phyloP scores from a whole-genome alignment of 1,284 basidiomycete species.

The Polyporus tsugae region DNA sequence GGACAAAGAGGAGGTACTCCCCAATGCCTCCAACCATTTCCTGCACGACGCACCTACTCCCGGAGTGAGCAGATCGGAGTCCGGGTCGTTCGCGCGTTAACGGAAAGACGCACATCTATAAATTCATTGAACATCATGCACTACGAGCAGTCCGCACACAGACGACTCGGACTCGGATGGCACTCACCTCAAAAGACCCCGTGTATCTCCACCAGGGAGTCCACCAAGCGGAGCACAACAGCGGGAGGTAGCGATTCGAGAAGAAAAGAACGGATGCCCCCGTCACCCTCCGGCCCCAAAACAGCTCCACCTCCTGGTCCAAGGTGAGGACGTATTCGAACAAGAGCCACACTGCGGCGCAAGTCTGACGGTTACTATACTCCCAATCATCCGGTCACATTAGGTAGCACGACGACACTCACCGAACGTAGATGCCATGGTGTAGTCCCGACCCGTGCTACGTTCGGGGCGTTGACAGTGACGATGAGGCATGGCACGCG shows the following conservation, averaged over 20 bases:
- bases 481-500: background rate
- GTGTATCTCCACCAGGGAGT: conserved; percentile 10
- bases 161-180: background rate
- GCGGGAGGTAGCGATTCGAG: conserved; percentile 10
- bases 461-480: background rate
- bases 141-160: background rate
- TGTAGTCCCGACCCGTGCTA: background rate
- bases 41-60: conserved; percentile 3
- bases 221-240: conserved; percentile 7
- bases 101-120: background rate
- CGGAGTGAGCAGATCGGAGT: background rate
- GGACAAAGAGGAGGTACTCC: conserved; percentile 11
- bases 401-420: background rate
- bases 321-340: conserved; percentile 10
- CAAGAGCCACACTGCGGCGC: conserved; percentile 1
- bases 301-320: conserved; percentile 12
- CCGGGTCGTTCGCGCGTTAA: background rate
- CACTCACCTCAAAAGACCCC: background rate
- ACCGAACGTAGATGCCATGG: conserved; percentile 4
- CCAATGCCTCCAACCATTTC: background rate
- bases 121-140: background rate
- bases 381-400: too few relatives aligned
- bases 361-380: too few relatives aligned
- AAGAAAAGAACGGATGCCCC: conserved; percentile 12
- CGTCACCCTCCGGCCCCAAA: conserved; percentile 6